Conservation (phyloP, 1,139 yeast genomes). For the Protomyces macrosporus region DNA sequence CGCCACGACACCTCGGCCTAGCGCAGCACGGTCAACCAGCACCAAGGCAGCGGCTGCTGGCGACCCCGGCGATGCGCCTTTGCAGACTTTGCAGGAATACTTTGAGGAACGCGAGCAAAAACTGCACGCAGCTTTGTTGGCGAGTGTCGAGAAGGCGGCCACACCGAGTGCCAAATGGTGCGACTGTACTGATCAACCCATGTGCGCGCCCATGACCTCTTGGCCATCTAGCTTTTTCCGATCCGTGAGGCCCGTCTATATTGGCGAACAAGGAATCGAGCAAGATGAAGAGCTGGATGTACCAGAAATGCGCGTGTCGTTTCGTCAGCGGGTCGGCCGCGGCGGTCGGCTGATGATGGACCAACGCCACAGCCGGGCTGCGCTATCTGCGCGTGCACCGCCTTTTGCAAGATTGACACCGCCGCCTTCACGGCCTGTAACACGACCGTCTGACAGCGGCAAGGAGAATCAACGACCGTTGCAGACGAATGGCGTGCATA, state of each 20-base stretch:
- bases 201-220: constrained; percentile 63
- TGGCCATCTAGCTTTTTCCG: constrained; percentile 43
- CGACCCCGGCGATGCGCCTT: constrained; percentile 36
- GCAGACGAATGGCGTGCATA: not conserved
- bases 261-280: constrained; percentile 30
- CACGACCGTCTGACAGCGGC: not conserved
- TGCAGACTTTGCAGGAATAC: constrained; percentile 74
- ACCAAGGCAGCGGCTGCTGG: constrained; percentile 6
- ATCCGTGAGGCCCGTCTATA: constrained; percentile 8
- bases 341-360: constrained; percentile 68
- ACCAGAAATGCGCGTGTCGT: constrained; percentile 41
- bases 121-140: constrained; percentile 73
- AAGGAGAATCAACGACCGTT: not conserved
- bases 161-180: constrained; percentile 68
- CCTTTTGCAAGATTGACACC: not conserved
- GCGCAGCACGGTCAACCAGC: constrained; percentile 18
- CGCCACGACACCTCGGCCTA: constrained; percentile 11
- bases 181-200: constrained; percentile 79
- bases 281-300: constrained; percentile 34
- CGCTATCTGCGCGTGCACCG: constrained; percentile 14
- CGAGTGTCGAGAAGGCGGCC: constrained; percentile 68
- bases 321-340: constrained; percentile 74
- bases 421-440: not conserved
- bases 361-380: constrained; percentile 49
- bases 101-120: constrained; percentile 71